Percentiles rank a stretch among this genome's conserved stretches.
phyloP scores from a whole-genome alignment of 2,329 filamentous ascomycete genomes.

The Fulvia fulva region DNA sequence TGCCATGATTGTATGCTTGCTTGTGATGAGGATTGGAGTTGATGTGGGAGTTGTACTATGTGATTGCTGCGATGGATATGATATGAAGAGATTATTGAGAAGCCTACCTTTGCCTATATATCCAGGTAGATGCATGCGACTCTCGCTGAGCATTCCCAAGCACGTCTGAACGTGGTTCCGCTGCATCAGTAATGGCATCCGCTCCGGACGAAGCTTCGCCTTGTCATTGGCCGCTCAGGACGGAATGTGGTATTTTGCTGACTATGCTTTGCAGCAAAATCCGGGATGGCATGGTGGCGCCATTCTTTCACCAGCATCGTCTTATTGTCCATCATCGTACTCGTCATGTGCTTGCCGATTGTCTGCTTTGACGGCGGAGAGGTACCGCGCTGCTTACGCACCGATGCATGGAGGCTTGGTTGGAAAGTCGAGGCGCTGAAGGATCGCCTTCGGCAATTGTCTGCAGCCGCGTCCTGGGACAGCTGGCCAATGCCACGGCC shows the following conservation, averaged over 20 bases:
- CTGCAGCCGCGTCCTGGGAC: neutral
- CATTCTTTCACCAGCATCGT: neutral
- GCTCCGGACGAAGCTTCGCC: neutral
- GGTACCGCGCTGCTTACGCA: neutral
- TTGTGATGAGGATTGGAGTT: neutral
- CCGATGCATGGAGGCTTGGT: neutral
- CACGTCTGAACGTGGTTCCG: neutral
- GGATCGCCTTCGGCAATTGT: neutral
- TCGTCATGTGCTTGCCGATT: no score
- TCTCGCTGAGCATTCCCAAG: neutral
- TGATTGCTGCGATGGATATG: neutral
- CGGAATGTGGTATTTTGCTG: neutral
- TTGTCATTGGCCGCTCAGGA: neutral
- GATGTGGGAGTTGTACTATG: neutral
- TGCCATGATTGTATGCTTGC: slow-evolving; percentile 3
- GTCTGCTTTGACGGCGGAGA: neutral
- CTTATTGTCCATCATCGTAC: neutral
- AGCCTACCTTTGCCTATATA: neutral
- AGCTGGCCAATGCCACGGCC: no score
- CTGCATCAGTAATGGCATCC: neutral
- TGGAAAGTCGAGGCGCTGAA: neutral
- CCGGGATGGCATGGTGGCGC: neutral
- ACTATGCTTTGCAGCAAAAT: neutral
- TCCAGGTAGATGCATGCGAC: neutral
- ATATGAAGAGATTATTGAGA: neutral